Evolutionary conservation across 805 yeast species (phyloP).

Genomic region (Spathaspora gorwiae): DNA sequence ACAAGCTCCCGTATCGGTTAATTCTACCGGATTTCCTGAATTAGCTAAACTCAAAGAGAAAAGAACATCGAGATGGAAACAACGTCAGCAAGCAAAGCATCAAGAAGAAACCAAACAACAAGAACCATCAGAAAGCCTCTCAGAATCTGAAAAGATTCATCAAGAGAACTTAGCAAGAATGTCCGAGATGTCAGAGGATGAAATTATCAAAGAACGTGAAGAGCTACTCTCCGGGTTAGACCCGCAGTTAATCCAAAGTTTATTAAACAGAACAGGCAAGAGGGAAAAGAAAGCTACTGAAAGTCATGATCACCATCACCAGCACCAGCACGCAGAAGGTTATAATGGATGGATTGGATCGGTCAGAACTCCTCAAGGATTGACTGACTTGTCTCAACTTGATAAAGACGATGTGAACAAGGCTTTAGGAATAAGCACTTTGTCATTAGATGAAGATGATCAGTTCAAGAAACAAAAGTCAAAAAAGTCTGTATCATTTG

Average conservation of each 20-base stretch:
- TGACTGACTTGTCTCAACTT: constrained; percentile 26
- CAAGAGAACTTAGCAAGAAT: constrained; percentile 65
- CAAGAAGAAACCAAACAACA: constrained; percentile 1
- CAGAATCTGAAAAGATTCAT: constrained; percentile 74
- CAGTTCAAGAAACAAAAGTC: not conserved
- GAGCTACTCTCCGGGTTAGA: constrained; percentile 66
- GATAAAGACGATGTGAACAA: constrained; percentile 32
- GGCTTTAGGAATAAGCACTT: constrained; percentile 28
- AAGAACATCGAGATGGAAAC: constrained; percentile 49
- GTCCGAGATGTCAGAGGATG: constrained; percentile 58
- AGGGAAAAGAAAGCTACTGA: constrained; percentile 20
- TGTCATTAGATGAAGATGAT: constrained; percentile 12
- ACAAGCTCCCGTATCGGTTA: constrained; percentile 18
- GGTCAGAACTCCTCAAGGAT: constrained; percentile 32
- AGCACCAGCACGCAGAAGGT: constrained; percentile 38
- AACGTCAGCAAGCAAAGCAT: constrained; percentile 25
- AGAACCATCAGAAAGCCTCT: constrained; percentile 13
- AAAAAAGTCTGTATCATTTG: constrained; percentile 29
- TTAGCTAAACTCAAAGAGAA: constrained; percentile 19
- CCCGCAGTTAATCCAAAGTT: constrained; percentile 59
- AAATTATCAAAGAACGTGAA: constrained; percentile 57
- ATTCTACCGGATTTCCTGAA: constrained; percentile 33
- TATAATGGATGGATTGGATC: constrained; percentile 40
- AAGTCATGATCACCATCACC: constrained; percentile 12
- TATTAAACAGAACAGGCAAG: constrained; percentile 53